Conservation (phyloP, 306 rosid species). For the Echinosophora koreensis region DNA sequence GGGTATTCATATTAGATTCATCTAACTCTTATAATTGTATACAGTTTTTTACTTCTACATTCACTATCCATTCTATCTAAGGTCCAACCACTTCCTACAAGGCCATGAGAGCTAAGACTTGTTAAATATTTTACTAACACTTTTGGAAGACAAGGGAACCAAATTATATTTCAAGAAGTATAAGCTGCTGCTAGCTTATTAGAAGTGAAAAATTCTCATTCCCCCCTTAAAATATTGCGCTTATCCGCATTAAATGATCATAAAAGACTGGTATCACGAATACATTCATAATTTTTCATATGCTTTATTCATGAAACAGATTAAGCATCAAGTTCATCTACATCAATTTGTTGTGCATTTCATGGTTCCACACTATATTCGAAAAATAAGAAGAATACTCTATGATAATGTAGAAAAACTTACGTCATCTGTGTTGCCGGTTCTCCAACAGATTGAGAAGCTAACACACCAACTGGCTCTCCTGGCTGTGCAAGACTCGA, state of each 20-base stretch:
- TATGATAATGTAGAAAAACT: slow-evolving; percentile 38
- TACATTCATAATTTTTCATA: background rate
- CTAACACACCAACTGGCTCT: slow-evolving; percentile 96
- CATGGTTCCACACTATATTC: background rate
- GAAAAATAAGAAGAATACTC: slow-evolving; percentile 1
- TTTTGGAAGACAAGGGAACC: background rate
- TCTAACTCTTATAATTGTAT: background rate
- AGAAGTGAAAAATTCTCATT: background rate
- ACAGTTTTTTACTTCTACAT: background rate
- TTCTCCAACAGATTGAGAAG: slow-evolving; percentile 95
- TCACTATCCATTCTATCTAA: background rate
- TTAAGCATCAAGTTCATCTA: slow-evolving; percentile 9
- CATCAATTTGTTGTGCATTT: background rate
- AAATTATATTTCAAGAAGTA: background rate
- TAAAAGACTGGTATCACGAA: background rate
- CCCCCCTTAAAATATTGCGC: background rate
- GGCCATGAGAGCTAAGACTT: background rate
- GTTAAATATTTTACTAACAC: slow-evolving; percentile 1
- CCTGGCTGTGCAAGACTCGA: slow-evolving; percentile 94
- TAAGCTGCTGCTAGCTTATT: background rate
- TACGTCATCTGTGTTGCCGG: slow-evolving; percentile 99
- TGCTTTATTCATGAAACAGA: slow-evolving; percentile 7
- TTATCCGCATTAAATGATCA: slow-evolving; percentile 21
- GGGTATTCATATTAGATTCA: background rate
- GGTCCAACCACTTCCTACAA: background rate